Base-by-base conservation (phyloP, 805 yeast genomes). In the Saccharomycopsis schoenii region DNA sequence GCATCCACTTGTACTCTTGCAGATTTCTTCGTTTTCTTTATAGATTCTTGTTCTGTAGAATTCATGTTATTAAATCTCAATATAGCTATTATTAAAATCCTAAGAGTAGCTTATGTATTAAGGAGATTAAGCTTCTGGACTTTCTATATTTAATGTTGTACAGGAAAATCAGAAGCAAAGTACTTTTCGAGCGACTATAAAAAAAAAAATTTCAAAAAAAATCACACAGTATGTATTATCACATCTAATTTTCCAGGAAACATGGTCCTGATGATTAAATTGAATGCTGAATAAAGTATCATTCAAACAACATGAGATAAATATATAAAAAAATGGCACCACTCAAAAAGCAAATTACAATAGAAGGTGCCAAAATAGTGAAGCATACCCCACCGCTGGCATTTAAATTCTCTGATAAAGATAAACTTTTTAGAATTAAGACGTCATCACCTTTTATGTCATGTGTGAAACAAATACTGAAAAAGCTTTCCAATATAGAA, bases 1-100 rank as follows among this genome's bases (percentile, higher is more conserved):
- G 89, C 86, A 61, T 84, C 85, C 0, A 88, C 83, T 68, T 90
- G 97, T 1, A 84, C 75, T 37, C 94, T 74, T 0, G 97, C 97
- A 0, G 90, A 79, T 58, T 70, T 71, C 43, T 73, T 67, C 60
- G 67, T 67, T 40, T 39, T 41, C 14, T 37, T 37, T 37, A 37
- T 37, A 37, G 41, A 37, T 37, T 14, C 41, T 12, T 37, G 41
- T 37, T 37, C 41, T 37, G 10, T 5, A 37, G 15, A 12, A 37
- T 9, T 12, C 41, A 37, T 37, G 10, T 37, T 37, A 2, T 37
- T 37, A 37, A 37, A 12, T 37, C 10, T 12, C 34, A 4, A 29
- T 29, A 29, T 4, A 29, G 34, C n/a, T n/a, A n/a, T n/a, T n/a
- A 29, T 29, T 29, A 29, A 3, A 29, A 29, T 29, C 6, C 6